These are phyloP conservation scores for Nepenthes mirabilis DNA, from an alignment of 148 eudicot genomes.

Conservation along the genomic window DNA sequence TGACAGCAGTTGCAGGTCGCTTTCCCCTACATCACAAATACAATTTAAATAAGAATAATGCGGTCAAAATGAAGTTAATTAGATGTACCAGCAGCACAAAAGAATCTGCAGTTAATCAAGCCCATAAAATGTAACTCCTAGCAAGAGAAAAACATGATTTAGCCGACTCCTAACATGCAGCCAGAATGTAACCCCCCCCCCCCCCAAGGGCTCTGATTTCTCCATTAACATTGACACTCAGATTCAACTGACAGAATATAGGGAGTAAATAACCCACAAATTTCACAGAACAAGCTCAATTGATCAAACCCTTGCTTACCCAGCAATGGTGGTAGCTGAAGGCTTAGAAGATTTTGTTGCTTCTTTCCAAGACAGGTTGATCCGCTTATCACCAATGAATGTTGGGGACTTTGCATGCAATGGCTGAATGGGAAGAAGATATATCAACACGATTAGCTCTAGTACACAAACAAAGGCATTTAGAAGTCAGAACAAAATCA, in stretches of 20 bases:
- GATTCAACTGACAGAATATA: too few species aligned
- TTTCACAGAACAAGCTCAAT: background rate
- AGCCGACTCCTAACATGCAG: too few species aligned
- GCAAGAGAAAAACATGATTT: too few species aligned
- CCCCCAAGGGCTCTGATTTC: too few species aligned
- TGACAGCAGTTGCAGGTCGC: conserved; percentile 35
- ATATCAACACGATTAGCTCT: background rate
- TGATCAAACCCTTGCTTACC: conserved; percentile 28
- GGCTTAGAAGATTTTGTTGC: conserved; percentile 31
- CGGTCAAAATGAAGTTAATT: background rate
- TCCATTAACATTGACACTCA: too few species aligned
- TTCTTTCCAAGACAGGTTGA: conserved; percentile 85
- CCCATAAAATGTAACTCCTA: too few species aligned
- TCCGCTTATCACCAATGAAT: conserved; percentile 72
- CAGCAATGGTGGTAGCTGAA: conserved; percentile 26
- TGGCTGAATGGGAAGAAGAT: conserved; percentile 36
- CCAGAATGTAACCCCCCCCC: too few species aligned
- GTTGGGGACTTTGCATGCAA: conserved; percentile 68
- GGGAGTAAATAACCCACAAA: too few species aligned
- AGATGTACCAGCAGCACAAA: too few species aligned
- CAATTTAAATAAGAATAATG: background rate
- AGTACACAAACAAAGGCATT: background rate
- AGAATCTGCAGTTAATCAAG: too few species aligned
- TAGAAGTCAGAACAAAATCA: background rate
- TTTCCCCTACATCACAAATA: conserved; percentile 31